Percentiles rank a stretch among this genome's conserved stretches.
Conservation (phyloP, 2,329 filamentous ascomycete species). For the Neophaeococcomyces aloes region DNA sequence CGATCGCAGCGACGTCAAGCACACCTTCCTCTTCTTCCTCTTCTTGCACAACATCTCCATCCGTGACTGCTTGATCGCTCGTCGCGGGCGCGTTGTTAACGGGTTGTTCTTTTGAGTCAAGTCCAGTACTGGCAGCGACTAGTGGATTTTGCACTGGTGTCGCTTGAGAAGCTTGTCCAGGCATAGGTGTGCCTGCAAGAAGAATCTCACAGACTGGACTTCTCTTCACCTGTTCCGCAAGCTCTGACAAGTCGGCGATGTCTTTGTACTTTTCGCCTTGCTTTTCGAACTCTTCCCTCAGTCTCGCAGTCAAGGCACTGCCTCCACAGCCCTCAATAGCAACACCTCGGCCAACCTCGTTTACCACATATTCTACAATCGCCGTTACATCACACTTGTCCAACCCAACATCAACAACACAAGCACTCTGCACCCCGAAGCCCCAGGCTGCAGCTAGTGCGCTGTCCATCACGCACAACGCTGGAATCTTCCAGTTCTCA, state of each 20-base stretch:
- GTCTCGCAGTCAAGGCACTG: constrained; percentile 68
- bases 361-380: constrained; percentile 69
- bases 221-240: constrained; percentile 56
- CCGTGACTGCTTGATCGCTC: constrained; percentile 45
- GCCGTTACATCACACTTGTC: constrained; percentile 90
- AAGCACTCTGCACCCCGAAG: constrained; percentile 72
- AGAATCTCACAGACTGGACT: constrained; percentile 54
- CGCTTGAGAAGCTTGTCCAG: constrained; percentile 29
- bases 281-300: constrained; percentile 54
- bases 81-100: constrained; percentile 37
- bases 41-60: constrained; percentile 39
- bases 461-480: constrained; percentile 80
- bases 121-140: constrained; percentile 45
- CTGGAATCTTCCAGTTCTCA: constrained; percentile 91
- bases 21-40: constrained; percentile 48
- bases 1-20: constrained; percentile 55
- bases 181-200: constrained; percentile 43
- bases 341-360: constrained; percentile 55
- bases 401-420: constrained; percentile 81
- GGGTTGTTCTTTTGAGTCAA: constrained; percentile 34
- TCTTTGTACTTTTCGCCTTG: constrained; percentile 43
- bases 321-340: constrained; percentile 63
- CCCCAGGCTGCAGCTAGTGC: constrained; percentile 70
- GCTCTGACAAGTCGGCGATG: constrained; percentile 31
- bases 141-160: constrained; percentile 43